Conservation (phyloP, 75 land plant genomes). For the Selaginella moellendorffii region DNA sequence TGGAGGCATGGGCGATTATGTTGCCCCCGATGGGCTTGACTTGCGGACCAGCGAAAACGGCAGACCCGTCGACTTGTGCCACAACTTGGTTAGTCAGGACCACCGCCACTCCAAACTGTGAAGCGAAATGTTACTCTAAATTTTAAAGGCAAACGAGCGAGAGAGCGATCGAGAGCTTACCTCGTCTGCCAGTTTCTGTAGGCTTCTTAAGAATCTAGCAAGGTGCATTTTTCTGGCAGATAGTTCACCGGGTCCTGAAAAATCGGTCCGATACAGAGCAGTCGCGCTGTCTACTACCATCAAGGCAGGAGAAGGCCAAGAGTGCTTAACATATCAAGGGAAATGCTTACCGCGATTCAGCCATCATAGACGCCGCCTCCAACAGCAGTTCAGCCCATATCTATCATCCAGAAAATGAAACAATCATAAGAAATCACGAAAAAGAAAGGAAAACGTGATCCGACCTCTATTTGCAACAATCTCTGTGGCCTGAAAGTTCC, state of each 20-base stretch:
- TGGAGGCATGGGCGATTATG: conserved; percentile 95
- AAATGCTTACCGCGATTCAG: conserved; percentile 50
- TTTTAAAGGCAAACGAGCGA: not conserved
- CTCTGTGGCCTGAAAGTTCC: conserved; percentile 86
- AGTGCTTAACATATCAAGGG: not conserved
- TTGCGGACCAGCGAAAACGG: conserved; percentile 90
- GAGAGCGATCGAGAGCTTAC: too few species aligned
- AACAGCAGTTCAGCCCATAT: conserved; percentile 68
- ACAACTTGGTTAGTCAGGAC: conserved; percentile 96
- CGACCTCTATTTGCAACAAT: conserved; percentile 69
- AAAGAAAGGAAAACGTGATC: too few species aligned
- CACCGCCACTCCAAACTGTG: conserved; percentile 91
- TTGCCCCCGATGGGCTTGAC: conserved; percentile 96
- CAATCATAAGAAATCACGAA: not conserved
- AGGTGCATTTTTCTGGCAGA: conserved; percentile 98
- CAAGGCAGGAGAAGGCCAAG: conserved; percentile 31
- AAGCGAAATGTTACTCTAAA: not conserved
- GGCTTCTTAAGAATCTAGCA: conserved; percentile 77
- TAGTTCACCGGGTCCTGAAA: conserved; percentile 80
- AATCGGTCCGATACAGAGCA: conserved; percentile 86
- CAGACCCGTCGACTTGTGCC: conserved; percentile 96
- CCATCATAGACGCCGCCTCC: conserved; percentile 99
- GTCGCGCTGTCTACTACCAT: conserved; percentile 96
- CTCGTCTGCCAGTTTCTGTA: conserved; percentile 95
- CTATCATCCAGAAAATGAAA: conserved; percentile 66